Percentiles rank a stretch among this genome's conserved stretches.
These are phyloP conservation scores for Coix lacrymajobi DNA, from an alignment of 176 grass and related monocot species.

Conservation along the genomic window DNA sequence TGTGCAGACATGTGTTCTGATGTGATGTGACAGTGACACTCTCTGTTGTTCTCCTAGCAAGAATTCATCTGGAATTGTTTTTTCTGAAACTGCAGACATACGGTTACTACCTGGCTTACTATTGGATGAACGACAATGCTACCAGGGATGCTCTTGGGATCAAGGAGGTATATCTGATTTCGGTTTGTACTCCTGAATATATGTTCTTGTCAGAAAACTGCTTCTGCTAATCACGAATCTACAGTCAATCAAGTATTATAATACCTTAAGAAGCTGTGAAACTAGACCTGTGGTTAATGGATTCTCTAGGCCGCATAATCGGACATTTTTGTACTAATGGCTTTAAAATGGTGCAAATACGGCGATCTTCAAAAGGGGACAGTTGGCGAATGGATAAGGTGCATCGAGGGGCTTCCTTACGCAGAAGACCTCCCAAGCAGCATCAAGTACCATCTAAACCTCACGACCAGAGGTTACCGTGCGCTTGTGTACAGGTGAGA, in stretches of 20 bases:
- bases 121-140: conserved; percentile 40
- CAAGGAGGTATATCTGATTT: conserved; percentile 37
- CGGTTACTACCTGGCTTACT: conserved; percentile 27
- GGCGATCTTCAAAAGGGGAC: conserved; percentile 31
- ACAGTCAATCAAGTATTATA: not conserved
- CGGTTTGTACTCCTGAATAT: not conserved
- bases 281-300: too few species aligned
- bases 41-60: not conserved
- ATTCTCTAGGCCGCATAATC: too few species aligned
- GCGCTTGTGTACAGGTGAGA: conserved; percentile 49
- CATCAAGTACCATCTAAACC: conserved; percentile 36
- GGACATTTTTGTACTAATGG: not conserved
- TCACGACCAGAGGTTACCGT: conserved; percentile 38
- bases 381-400: conserved; percentile 40
- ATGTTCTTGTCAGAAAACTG: not conserved
- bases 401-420: conserved; percentile 9
- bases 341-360: not conserved
- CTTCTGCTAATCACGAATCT: not conserved
- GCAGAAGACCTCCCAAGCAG: conserved; percentile 15
- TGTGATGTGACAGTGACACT: not conserved
- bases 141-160: conserved; percentile 35
- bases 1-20: not conserved
- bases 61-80: not conserved
- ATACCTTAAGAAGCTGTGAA: too few species aligned
- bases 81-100: conserved; percentile 7